Percentiles rank a stretch among this genome's conserved stretches.
Evolutionary conservation across 768 basidiomycete species (phyloP).

Genomic region (Boletales sp.): DNA sequence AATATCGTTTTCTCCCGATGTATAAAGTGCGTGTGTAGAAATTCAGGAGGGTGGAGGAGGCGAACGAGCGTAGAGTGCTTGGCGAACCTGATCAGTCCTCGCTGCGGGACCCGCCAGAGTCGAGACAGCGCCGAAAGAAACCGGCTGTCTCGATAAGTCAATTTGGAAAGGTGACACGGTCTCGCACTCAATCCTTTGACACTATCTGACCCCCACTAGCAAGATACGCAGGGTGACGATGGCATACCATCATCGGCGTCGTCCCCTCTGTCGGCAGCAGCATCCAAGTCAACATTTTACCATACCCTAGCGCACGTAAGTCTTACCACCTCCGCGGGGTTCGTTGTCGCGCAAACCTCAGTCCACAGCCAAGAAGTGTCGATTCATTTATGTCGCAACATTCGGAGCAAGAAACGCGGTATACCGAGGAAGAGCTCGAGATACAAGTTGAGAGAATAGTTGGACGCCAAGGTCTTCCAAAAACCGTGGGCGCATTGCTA

Average conservation of each 20-base stretch:
- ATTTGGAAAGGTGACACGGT: conserved; percentile 51
- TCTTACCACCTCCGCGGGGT: not conserved
- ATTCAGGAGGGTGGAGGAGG: conserved; percentile 56
- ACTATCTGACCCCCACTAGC: conserved; percentile 11
- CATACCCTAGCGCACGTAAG: conserved; percentile 43
- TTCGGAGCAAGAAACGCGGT: conserved; percentile 32
- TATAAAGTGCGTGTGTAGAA: conserved; percentile 35
- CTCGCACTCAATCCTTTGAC: not conserved
- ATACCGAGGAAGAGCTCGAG: conserved; percentile 44
- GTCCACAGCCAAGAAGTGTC: conserved; percentile 40
- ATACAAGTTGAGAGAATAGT: conserved; percentile 48
- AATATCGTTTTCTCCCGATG: not conserved
- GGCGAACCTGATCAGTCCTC: conserved; percentile 25
- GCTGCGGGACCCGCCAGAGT: conserved; percentile 7
- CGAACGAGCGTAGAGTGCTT: conserved; percentile 48
- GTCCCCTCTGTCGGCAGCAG: conserved; percentile 37
- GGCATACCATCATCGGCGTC: conserved; percentile 19
- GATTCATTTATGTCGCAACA: conserved; percentile 42
- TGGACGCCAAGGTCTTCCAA: conserved; percentile 40
- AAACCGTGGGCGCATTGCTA: conserved; percentile 39
- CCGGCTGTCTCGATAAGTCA: conserved; percentile 58
- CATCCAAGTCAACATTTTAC: conserved; percentile 46
- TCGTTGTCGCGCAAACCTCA: conserved; percentile 7
- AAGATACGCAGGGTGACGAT: conserved; percentile 22
- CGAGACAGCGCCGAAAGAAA: conserved; percentile 36